Evolutionary conservation across 2,329 filamentous ascomycete species (phyloP).

Genomic region (Colletotrichum sp.): DNA sequence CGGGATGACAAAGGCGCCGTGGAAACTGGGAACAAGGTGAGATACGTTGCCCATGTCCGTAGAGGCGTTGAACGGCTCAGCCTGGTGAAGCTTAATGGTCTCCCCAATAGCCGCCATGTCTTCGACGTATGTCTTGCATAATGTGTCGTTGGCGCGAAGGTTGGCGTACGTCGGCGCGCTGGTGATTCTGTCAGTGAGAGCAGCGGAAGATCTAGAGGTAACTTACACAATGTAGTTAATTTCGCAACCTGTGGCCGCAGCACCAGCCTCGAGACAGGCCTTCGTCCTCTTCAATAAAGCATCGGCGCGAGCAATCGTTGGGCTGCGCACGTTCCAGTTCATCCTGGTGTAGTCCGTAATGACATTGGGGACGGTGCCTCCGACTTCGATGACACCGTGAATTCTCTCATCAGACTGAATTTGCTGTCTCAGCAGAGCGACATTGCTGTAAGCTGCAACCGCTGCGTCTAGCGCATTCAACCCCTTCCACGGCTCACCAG

Average conservation of each 20-base stretch:
- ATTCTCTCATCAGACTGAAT: slow-evolving; percentile 40
- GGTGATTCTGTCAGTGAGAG: not conserved
- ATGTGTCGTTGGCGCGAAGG: slow-evolving; percentile 46
- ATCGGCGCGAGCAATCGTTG: slow-evolving; percentile 33
- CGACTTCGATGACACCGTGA: slow-evolving; percentile 40
- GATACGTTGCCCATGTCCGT: slow-evolving; percentile 60
- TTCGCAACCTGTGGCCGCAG: slow-evolving; percentile 37
- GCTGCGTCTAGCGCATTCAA: slow-evolving; percentile 43
- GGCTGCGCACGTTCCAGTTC: slow-evolving; percentile 43
- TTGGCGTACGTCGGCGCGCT: slow-evolving; percentile 47
- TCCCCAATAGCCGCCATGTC: slow-evolving; percentile 47
- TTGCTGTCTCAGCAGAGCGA: slow-evolving; percentile 43
- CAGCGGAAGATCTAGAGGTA: no score
- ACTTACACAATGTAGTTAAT: slow-evolving; percentile 39
- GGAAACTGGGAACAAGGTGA: slow-evolving; percentile 50
- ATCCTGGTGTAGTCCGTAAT: slow-evolving; percentile 43
- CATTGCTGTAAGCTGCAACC: slow-evolving; percentile 37
- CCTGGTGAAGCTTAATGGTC: slow-evolving; percentile 37
- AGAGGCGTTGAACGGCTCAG: slow-evolving; percentile 42
- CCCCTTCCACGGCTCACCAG: slow-evolving; percentile 39
- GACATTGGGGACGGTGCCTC: slow-evolving; percentile 42
- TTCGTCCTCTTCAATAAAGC: slow-evolving; percentile 34
- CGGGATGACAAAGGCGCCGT: slow-evolving; percentile 52
- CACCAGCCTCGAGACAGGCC: slow-evolving; percentile 40
- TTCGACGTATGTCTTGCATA: slow-evolving; percentile 47